phyloP scores from a whole-genome alignment of 2,329 filamentous ascomycete genomes.

The Ophiocordyceps camponoti-rufipedis region DNA sequence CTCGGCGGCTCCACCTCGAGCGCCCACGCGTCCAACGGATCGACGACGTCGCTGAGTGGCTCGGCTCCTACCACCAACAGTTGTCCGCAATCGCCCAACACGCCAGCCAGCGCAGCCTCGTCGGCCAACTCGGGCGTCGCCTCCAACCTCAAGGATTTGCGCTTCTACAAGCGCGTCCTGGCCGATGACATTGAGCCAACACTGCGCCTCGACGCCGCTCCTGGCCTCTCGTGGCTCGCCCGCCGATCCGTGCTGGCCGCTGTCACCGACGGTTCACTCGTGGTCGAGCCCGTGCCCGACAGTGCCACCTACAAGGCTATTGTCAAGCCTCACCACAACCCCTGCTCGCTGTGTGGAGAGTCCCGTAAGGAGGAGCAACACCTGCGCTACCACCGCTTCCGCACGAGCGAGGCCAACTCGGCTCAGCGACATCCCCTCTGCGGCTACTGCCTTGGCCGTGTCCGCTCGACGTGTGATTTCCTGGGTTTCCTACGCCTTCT shows the following conservation, averaged over 20 bases:
- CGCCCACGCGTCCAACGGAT: constrained; percentile 36
- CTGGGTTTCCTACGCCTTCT: constrained; percentile 81
- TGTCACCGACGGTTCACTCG: constrained; percentile 67
- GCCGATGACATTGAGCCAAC: constrained; percentile 91
- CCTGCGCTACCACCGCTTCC: constrained; percentile 70
- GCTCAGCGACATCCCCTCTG: constrained; percentile 84
- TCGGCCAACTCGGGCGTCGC: constrained; percentile 6
- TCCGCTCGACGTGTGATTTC: constrained; percentile 83
- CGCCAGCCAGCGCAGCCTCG: constrained; percentile 27
- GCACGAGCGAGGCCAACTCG: constrained; percentile 69
- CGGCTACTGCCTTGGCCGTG: constrained; percentile 64
- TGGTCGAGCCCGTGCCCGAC: constrained; percentile 73
- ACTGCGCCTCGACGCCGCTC: constrained; percentile 71
- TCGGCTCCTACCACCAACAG: constrained; percentile 28
- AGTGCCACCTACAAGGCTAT: constrained; percentile 29
- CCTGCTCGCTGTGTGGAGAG: constrained; percentile 84
- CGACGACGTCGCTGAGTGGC: constrained; percentile 37
- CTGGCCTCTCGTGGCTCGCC: constrained; percentile 84
- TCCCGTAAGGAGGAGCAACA: constrained; percentile 51
- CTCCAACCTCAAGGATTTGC: constrained; percentile 63
- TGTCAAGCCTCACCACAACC: constrained; percentile 36
- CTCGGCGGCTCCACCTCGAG: constrained; percentile 28
- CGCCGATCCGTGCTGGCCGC: constrained; percentile 68
- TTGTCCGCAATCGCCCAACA: constrained; percentile 40
- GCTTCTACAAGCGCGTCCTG: constrained; percentile 82